Evolutionary conservation across 441 rosid species (phyloP).

Genomic region (Corymbia citriodora): DNA sequence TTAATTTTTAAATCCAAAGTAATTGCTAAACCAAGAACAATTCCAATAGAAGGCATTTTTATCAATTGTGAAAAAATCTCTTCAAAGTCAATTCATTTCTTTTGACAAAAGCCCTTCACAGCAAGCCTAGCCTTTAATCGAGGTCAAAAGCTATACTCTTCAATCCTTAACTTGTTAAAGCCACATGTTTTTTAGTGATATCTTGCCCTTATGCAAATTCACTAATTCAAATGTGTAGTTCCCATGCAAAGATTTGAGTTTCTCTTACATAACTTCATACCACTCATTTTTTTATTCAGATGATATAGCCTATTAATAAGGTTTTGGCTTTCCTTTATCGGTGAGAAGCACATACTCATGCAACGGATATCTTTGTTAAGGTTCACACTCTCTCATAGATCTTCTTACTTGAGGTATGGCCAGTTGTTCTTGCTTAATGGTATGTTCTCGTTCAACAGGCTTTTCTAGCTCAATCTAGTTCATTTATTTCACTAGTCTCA

Average conservation of each 20-base stretch:
- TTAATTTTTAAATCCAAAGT: background rate
- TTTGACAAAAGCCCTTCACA: background rate
- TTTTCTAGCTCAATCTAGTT: fast-evolving
- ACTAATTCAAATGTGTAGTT: background rate
- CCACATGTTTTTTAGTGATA: background rate
- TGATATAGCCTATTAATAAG: background rate
- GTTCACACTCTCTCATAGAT: background rate
- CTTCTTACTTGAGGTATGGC: background rate
- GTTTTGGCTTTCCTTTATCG: background rate
- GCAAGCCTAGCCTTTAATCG: background rate
- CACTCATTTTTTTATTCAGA: background rate
- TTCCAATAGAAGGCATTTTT: background rate
- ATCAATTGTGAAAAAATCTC: background rate
- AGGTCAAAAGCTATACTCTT: background rate
- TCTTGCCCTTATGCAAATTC: background rate
- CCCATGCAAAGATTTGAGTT: background rate
- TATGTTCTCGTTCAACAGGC: background rate
- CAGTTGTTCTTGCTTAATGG: fast-evolving
- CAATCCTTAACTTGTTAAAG: background rate
- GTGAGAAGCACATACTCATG: background rate
- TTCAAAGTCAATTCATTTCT: background rate
- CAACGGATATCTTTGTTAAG: background rate
- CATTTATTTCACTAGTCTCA: background rate
- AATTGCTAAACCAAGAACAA: background rate
- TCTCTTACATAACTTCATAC: background rate